A percentile compares a stretch with the other conserved stretches of the same genome.
These are phyloP conservation scores for Herpotrichia juniperi DNA, from an alignment of 2,329 filamentous ascomycete species.

Conservation along the genomic window DNA sequence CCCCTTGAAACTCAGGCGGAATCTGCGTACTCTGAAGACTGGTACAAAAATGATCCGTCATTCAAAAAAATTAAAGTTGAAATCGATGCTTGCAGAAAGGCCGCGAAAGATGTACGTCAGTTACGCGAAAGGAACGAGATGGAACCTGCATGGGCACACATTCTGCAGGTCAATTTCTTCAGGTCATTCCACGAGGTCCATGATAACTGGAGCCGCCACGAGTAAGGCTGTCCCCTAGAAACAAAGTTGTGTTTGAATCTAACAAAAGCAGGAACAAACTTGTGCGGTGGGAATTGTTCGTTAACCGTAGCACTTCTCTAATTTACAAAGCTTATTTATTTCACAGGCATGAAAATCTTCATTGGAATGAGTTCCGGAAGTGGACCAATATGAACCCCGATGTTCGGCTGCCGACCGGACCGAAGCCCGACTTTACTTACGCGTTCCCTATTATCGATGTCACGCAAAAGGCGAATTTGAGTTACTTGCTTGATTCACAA, in stretches of 20 bases:
- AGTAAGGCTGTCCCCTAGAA: slow-evolving; percentile 1
- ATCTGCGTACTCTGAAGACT: not conserved
- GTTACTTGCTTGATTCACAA: slow-evolving; percentile 1
- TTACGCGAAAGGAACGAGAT: not conserved
- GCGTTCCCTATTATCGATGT: slow-evolving; percentile 15
- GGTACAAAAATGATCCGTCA: not conserved
- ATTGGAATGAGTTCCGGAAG: slow-evolving; percentile 3
- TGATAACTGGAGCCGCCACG: not conserved
- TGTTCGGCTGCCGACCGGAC: slow-evolving; percentile 3
- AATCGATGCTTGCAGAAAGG: not conserved
- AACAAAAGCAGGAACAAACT: not conserved
- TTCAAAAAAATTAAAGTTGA: not conserved
- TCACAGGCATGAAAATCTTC: slow-evolving; percentile 2
- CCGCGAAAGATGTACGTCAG: not conserved
- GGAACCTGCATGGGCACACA: slow-evolving; percentile 1
- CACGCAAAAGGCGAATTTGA: not conserved
- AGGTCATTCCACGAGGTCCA: slow-evolving; percentile 5
- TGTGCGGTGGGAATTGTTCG: slow-evolving; percentile 5
- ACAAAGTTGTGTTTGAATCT: not conserved
- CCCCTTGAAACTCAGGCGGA: not conserved
- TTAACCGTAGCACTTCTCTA: not conserved
- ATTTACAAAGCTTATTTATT: not conserved
- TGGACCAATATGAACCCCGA: not conserved
- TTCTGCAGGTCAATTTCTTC: slow-evolving; percentile 9
- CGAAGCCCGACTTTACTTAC: slow-evolving; percentile 21